Percentiles rank a stretch among this genome's conserved stretches.
phyloP scores from a whole-genome alignment of 306 rosid species.

The Astragalus glycyphyllos region DNA sequence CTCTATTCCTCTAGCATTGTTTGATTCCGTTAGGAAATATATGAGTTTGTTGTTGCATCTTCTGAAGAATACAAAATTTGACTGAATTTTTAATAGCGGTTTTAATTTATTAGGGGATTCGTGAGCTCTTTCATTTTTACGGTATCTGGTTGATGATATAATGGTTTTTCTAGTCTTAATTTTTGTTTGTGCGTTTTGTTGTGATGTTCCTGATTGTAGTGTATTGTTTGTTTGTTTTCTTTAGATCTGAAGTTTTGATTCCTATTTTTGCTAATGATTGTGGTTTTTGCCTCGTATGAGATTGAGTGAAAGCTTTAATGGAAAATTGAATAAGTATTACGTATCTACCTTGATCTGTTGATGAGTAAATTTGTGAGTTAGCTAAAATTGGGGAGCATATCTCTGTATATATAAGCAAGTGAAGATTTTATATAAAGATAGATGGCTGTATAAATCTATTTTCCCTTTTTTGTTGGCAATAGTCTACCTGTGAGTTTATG shows the following conservation, averaged over 20 bases:
- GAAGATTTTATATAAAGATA: neutral
- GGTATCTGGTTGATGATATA: neutral
- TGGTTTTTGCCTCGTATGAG: neutral
- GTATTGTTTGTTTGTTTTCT: neutral
- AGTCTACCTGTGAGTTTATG: neutral
- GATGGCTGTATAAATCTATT: neutral
- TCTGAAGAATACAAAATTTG: neutral
- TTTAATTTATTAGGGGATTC: conserved; percentile 11
- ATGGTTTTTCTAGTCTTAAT: neutral
- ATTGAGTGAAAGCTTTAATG: neutral
- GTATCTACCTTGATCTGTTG: conserved; percentile 34
- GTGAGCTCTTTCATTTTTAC: conserved; percentile 18
- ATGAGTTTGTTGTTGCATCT: neutral
- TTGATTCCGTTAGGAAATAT: neutral
- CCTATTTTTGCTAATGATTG: neutral
- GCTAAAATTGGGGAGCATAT: conserved; percentile 4
- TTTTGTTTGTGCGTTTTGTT: conserved; percentile 21
- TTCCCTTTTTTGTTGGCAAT: neutral
- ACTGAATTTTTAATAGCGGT: neutral
- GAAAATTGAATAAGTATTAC: neutral
- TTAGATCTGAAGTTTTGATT: conserved; percentile 39
- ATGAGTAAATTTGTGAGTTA: conserved; percentile 18
- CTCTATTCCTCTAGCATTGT: conserved; percentile 29
- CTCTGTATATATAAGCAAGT: conserved; percentile 1
- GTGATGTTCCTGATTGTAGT: conserved; percentile 7